Percentiles rank a stretch among this genome's conserved stretches.
These are phyloP conservation scores for Dipteronia dyeriana DNA, from an alignment of 345 rosid species.

Conservation along the genomic window DNA sequence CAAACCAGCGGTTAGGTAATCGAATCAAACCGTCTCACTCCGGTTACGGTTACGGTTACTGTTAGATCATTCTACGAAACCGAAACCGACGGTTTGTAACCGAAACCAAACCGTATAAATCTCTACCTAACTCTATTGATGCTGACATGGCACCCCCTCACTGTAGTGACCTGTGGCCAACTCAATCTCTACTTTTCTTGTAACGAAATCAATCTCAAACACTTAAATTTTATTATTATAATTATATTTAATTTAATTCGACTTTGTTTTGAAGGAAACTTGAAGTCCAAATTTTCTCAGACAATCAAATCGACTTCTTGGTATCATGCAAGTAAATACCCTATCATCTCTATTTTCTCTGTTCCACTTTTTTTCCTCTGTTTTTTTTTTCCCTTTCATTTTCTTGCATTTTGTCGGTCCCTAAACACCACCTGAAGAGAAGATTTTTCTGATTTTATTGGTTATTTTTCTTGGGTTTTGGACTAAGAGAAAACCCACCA, in stretches of 20 bases:
- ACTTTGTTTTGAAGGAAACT: background rate
- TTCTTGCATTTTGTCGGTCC: background rate
- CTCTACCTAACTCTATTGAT: too few species aligned
- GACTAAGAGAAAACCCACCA: background rate
- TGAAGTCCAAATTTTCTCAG: background rate
- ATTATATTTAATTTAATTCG: background rate
- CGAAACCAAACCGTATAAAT: too few species aligned
- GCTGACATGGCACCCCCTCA: too few species aligned
- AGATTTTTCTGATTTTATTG: background rate
- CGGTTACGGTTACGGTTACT: too few species aligned
- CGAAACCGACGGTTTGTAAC: too few species aligned
- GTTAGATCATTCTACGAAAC: too few species aligned
- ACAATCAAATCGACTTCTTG: background rate
- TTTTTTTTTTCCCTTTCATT: background rate
- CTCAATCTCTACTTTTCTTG: constrained; percentile 11
- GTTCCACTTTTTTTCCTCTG: background rate
- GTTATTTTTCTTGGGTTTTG: background rate
- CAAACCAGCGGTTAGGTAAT: too few species aligned
- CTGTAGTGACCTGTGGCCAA: background rate
- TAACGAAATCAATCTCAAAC: background rate
- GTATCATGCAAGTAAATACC: background rate
- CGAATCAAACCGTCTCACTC: too few species aligned
- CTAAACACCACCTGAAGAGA: background rate
- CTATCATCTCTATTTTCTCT: background rate
- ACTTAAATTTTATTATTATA: background rate